Base-by-base conservation (phyloP, 192 early-diverging fungal species). In the Mortierella alpina region DNA sequence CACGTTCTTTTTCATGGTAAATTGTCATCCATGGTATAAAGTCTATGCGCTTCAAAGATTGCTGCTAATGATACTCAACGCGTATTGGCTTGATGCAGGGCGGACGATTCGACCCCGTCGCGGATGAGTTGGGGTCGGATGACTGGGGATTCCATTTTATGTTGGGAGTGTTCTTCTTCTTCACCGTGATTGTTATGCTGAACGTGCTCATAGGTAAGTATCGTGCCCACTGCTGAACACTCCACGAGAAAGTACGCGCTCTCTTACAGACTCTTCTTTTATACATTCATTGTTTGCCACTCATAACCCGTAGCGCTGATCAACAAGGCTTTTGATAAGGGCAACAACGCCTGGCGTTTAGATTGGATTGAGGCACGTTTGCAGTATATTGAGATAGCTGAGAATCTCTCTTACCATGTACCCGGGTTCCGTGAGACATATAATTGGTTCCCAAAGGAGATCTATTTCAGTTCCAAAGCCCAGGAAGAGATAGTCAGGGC, bases 1-100 rank as follows among this genome's bases (percentile, higher is more conserved):
- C 14, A 72, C 69, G 0, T 72, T 72, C 22, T 79, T 79, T 40
- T 67, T 79, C 18, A 55, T 79, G 76, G 76, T 68, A 68, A 68
- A 20, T 18, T 55, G 54, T 20, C 6, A n/a, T n/a, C n/a, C n/a
- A n/a, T 18, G 18, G 6, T 55, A 20, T 55, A n/a, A n/a, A n/a
- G n/a, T n/a, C n/a, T n/a, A n/a, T n/a, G n/a, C n/a, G n/a, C n/a
- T n/a, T n/a, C n/a, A n/a, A n/a, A n/a, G n/a, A n/a, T n/a, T n/a
- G n/a, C n/a, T n/a, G n/a, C n/a, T n/a, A n/a, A n/a, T n/a, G n/a
- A n/a, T n/a, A n/a, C n/a, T n/a, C n/a, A n/a, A n/a, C n/a, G n/a
- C n/a, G n/a, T n/a, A n/a, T n/a, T n/a, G n/a, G n/a, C n/a, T n/a
- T n/a, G n/a, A n/a, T n/a, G n/a, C n/a, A 73, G 72, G 72, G 72